Base-by-base conservation (phyloP, 495 filamentous ascomycete species). In the Aspergillus nanangensis region DNA sequence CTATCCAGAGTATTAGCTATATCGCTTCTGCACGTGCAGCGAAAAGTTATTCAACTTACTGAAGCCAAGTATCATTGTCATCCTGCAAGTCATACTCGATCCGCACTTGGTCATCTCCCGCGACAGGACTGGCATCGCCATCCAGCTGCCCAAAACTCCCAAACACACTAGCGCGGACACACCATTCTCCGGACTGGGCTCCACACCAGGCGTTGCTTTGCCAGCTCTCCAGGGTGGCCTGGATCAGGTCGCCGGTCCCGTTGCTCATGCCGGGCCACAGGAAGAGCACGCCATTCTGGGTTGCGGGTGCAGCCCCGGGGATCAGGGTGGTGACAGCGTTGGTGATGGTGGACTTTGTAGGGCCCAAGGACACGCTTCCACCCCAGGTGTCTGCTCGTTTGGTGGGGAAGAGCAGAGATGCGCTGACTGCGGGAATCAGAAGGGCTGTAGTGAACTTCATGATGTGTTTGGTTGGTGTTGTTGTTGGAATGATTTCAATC, bases 241-340 rank as follows among this genome's bases (percentile, higher is more conserved):
- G 65, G 45, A 70, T 51, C 14, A 72, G 46, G 41, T 72, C 69
- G 3, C 69, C 67, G 1, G 69, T 72, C 25, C 67, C 62, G 44
- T 72, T 72, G 52, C 63, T 67, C 66, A 72, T 72, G 0, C 66
- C 68, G 13, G 66, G 68, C 68, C 68, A 71, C 20, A 71, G 55
- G 55, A 69, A 72, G 0, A 72, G 52, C 17, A 50, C 56, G 5
- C 67, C 67, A 35, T 55, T 61, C 46, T 72, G 67, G 2, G 63
- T 62, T 0, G 58, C 21, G 3, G 69, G 65, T 0, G 65, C 63
- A 24, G 55, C 38, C 19, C 67, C 69, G 8, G 69, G 65, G 39
- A 67, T 61, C 33, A 70, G 38, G 19, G 69, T 70, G n/a, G 65
- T 69, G 5, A 69, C 65, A 7, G 69, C 67, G 33, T 66, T 59